Evolutionary conservation across 768 basidiomycete species (phyloP), one percentile per base, ranked within the genome.

Genomic region (Russula ochroleuca): DNA sequence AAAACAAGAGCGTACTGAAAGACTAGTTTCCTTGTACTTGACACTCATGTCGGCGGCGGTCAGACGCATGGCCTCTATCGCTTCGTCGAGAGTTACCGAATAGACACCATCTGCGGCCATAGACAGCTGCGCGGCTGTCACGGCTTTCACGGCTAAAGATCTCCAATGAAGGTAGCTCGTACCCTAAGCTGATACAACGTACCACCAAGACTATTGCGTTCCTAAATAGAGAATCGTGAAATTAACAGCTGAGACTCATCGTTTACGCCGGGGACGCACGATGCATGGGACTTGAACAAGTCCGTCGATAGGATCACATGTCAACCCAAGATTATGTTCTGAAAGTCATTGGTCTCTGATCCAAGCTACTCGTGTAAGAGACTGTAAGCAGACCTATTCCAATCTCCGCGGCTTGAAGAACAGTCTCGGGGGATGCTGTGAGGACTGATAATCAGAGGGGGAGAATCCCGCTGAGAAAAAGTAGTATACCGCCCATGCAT

Each of bases 281-380:
- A 97, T 97, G 72, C 96, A 98, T 7, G 95, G 95, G 9, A 97
- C 92, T 73, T 97, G 93, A 2, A 96, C 94, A 13, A 95, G 80
- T 0, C 94, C 93, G 68, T 92, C 92, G 61, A 94, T 91, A 6
- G 95, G 95, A 74, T 97, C 94, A 71, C 95, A 98, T 2, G 95
- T 98, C 61, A 98, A 74, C 2, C 92, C 91, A 15, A 92, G 78
- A 70, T 91, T 90, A 69, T 94, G 91, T 73, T 92, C 90, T 90
- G 65, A 31, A 40, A 13, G 21, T 53, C 54, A 25, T 47, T 14
- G 37, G 53, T 31, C n/a, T 43, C n/a, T 19, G 28, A 7, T 48
- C 17, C 21, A 35, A 7, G n/a, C 51, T 19, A 28, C 9, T 19
- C 54, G 10, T 37, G 50, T 45, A 37, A 63, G 38, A 28, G n/a